These are phyloP conservation scores for Pisolithus marmoratus DNA, from an alignment of 768 basidiomycete genomes.

Conservation along the genomic window DNA sequence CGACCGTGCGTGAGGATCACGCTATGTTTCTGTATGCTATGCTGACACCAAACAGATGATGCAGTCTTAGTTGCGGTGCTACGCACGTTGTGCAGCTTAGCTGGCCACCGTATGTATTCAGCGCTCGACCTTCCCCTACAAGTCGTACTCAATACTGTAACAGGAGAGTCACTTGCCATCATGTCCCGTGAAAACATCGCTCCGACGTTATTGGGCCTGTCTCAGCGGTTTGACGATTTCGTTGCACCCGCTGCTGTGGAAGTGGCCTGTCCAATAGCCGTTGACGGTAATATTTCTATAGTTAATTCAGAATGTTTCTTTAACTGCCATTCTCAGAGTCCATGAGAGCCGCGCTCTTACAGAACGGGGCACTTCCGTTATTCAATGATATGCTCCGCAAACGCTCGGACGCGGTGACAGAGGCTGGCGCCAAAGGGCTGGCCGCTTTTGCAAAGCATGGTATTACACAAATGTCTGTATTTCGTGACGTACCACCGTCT, in stretches of 20 bases:
- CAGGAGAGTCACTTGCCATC: slow-evolving; percentile 1
- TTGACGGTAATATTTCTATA: slow-evolving; percentile 10
- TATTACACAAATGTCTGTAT: slow-evolving; percentile 1
- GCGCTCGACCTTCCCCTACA: neutral
- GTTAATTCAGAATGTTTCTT: neutral
- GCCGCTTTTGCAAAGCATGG: slow-evolving; percentile 13
- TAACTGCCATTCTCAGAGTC: slow-evolving; percentile 12
- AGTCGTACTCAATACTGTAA: neutral
- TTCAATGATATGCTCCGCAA: slow-evolving; percentile 17
- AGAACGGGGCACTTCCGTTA: slow-evolving; percentile 7
- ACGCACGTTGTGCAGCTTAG: slow-evolving; percentile 14
- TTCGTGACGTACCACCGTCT: neutral
- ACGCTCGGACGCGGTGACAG: slow-evolving; percentile 16
- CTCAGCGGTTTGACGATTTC: slow-evolving; percentile 21
- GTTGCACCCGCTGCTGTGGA: slow-evolving; percentile 23
- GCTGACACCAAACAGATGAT: slow-evolving; percentile 4
- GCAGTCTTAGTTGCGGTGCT: slow-evolving; percentile 19
- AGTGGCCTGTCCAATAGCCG: slow-evolving; percentile 18
- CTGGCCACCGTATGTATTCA: slow-evolving; percentile 5
- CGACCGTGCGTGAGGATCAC: slow-evolving; percentile 7
- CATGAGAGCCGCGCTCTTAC: slow-evolving; percentile 14
- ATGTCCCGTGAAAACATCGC: slow-evolving; percentile 7
- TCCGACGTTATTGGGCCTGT: slow-evolving; percentile 14
- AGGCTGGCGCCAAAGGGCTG: slow-evolving; percentile 9
- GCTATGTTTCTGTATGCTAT: neutral